These are phyloP conservation scores for Sicyos baderoa DNA, from an alignment of 306 rosid species.

Conservation along the genomic window DNA sequence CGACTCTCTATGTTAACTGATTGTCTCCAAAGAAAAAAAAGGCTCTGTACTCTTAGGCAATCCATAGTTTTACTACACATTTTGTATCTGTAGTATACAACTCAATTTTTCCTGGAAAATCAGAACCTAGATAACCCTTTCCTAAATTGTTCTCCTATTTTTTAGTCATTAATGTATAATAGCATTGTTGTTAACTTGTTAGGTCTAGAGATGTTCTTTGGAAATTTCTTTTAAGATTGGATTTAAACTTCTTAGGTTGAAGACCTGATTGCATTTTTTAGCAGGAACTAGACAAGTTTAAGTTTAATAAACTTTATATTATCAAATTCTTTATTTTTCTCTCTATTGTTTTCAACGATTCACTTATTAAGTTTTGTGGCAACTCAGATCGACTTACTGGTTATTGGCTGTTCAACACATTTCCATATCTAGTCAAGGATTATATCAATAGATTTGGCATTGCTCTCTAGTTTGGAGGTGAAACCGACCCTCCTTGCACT, in stretches of 20 bases:
- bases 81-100: constrained; percentile 16
- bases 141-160: neutral
- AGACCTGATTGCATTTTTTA: neutral
- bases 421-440: constrained; percentile 23
- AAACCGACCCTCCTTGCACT: constrained; percentile 40
- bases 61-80: neutral
- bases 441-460: constrained; percentile 27
- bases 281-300: neutral
- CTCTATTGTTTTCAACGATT: too few relatives aligned
- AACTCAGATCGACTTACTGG: too few relatives aligned
- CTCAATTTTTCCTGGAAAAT: constrained; percentile 5
- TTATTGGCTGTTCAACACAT: neutral
- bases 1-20: neutral
- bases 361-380: too few relatives aligned
- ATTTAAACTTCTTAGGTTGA: too few relatives aligned
- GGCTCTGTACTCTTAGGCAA: constrained; percentile 17
- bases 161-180: neutral
- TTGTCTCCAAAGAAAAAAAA: neutral
- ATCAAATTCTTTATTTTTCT: too few relatives aligned
- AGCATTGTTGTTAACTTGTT: neutral
- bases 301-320: too few relatives aligned
- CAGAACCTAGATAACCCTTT: neutral
- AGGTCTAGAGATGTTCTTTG: neutral
- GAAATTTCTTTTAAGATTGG: neutral
- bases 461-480: constrained; percentile 12